Conservation (phyloP, 306 rosid species). For the Vigna nakashimae region DNA sequence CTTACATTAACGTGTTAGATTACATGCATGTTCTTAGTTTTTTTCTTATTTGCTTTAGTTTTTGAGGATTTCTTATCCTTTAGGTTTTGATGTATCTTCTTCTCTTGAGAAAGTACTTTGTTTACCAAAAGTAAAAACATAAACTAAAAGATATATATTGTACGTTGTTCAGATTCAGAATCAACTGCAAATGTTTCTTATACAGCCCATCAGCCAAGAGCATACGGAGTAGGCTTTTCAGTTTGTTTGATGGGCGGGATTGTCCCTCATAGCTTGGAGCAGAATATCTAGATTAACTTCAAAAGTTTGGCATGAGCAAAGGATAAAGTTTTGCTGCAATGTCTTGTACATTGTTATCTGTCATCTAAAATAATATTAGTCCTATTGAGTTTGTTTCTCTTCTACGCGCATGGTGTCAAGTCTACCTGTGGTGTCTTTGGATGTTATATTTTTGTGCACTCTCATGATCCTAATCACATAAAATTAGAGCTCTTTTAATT, state of each 20-base stretch:
- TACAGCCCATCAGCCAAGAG: constrained; percentile 19
- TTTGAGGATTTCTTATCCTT: constrained; percentile 8
- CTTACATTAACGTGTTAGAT: neutral
- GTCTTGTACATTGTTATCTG: constrained; percentile 2
- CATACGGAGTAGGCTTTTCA: neutral
- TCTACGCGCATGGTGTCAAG: too few relatives aligned
- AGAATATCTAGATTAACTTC: constrained; percentile 18
- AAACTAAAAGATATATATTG: neutral
- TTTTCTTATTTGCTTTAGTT: neutral
- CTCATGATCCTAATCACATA: too few relatives aligned
- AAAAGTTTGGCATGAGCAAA: neutral
- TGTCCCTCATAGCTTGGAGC: neutral
- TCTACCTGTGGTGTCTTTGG: too few relatives aligned
- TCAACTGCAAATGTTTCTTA: neutral
- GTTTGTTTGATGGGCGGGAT: neutral
- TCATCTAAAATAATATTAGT: too few relatives aligned
- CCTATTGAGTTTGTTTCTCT: too few relatives aligned
- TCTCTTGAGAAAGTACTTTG: neutral
- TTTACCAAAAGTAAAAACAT: neutral
- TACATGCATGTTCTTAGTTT: neutral
- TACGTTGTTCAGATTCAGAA: constrained; percentile 11
- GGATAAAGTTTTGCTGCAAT: neutral
- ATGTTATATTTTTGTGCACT: too few relatives aligned
- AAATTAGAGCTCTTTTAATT: too few relatives aligned
- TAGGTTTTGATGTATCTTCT: neutral